phyloP scores from a whole-genome alignment of 208 protist species.

The Crithidia acanthocephali region DNA sequence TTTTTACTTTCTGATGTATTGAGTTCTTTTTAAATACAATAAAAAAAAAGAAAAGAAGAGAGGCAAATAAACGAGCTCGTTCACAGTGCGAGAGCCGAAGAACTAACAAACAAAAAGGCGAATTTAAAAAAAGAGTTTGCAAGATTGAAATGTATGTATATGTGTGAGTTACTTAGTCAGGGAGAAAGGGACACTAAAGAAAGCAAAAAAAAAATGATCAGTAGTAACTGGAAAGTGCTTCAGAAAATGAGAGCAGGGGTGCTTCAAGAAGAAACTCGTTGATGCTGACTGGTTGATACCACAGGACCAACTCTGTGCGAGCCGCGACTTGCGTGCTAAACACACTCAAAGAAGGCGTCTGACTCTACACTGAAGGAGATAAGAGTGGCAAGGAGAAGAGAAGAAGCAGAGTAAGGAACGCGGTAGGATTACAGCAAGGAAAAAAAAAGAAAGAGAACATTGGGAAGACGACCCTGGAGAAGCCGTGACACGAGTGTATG shows the following conservation, averaged over 20 bases:
- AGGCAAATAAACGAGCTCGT: not conserved
- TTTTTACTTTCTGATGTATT: no score
- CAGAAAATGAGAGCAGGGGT: not conserved
- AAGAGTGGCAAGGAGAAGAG: not conserved
- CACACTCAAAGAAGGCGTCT: not conserved
- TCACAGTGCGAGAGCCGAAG: no score
- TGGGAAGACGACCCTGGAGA: no score
- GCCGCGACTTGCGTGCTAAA: not conserved
- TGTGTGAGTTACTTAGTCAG: not conserved
- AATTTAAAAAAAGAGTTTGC: no score
- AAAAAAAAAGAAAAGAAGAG: not conserved
- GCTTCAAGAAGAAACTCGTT: not conserved
- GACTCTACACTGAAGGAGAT: not conserved
- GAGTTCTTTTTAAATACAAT: no score
- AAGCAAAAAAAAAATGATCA: not conserved
- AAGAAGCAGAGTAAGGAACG: no score
- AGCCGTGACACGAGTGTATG: no score
- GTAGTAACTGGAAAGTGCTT: not conserved
- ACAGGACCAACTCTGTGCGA: constrained; percentile 3
- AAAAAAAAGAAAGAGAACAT: no score
- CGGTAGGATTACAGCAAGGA: no score
- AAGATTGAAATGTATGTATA: no score
- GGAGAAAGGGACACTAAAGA: not conserved
- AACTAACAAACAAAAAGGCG: no score
- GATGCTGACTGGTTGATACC: not conserved